phyloP scores from a whole-genome alignment of 495 filamentous ascomycete genomes.

The Bathelium albidoporum region DNA sequence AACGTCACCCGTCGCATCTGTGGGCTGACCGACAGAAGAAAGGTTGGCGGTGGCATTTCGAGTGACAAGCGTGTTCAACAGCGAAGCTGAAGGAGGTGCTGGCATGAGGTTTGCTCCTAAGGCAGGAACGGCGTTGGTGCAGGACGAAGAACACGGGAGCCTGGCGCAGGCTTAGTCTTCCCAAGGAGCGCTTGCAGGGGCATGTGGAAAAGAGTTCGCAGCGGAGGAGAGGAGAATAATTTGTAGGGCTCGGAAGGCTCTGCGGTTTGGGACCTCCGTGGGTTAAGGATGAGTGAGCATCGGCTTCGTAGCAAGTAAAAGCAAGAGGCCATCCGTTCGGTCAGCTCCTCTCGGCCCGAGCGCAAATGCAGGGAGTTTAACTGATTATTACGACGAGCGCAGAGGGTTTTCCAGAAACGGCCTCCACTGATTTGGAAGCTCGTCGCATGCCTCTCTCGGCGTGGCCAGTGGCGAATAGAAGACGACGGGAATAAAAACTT shows the following conservation, averaged over 20 bases:
- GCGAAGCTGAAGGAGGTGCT: constrained; percentile 26
- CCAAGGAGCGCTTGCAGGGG: background rate
- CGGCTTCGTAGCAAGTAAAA: background rate
- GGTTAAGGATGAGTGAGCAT: background rate
- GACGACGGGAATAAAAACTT: no score
- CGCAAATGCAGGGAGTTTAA: no score
- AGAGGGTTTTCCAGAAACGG: background rate
- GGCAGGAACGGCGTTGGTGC: background rate
- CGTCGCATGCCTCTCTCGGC: background rate
- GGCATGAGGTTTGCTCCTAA: constrained; percentile 33
- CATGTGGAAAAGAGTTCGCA: background rate
- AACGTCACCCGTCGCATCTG: constrained; percentile 13
- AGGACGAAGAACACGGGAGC: background rate
- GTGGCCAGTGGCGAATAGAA: no score
- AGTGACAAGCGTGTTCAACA: constrained; percentile 26
- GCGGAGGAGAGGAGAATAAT: background rate
- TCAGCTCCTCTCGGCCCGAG: no score
- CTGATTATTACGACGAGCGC: no score
- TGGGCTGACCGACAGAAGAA: background rate
- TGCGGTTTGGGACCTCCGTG: background rate
- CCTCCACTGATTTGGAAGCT: background rate
- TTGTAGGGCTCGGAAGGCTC: background rate
- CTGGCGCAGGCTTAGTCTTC: background rate
- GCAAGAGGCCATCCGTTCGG: background rate
- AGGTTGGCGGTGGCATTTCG: constrained; percentile 18